phyloP scores from a whole-genome alignment of 1,139 yeast genomes.

The Debaryomycetaceae sp. region DNA sequence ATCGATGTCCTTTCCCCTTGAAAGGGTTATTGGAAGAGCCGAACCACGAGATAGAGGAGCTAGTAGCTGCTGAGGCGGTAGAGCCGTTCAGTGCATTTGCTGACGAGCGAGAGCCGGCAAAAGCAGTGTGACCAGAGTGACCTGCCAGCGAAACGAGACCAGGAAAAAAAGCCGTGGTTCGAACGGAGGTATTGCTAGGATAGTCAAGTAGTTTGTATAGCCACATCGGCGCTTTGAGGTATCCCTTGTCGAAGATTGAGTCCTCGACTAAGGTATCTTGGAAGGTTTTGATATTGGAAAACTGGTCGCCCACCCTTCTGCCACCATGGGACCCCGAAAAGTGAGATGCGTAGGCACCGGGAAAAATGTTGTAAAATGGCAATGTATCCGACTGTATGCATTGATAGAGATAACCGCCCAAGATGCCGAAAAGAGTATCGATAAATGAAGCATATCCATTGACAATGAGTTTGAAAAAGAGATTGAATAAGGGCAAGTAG shows the following conservation, averaged over 20 bases:
- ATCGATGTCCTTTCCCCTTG: constrained; percentile 33
- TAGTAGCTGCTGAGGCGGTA: constrained; percentile 1
- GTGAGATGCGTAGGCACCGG: constrained; percentile 39
- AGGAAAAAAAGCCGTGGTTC: constrained; percentile 29
- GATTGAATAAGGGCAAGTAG: constrained; percentile 53
- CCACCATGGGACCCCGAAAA: constrained; percentile 15
- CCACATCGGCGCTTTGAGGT: constrained; percentile 41
- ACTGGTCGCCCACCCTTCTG: constrained; percentile 29
- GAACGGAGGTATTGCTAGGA: constrained; percentile 23
- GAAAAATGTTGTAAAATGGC: constrained; percentile 40
- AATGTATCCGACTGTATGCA: constrained; percentile 55
- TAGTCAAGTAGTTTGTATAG: constrained; percentile 30
- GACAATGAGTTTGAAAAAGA: constrained; percentile 45
- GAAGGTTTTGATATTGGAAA: constrained; percentile 3
- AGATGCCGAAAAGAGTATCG: constrained; percentile 46
- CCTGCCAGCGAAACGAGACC: constrained; percentile 2
- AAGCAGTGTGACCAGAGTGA: background rate
- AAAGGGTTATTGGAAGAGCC: constrained; percentile 16
- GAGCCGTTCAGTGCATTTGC: background rate
- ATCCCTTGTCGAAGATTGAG: constrained; percentile 41
- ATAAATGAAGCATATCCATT: constrained; percentile 39
- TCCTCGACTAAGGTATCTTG: constrained; percentile 25
- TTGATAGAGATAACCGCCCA: constrained; percentile 56
- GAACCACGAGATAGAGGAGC: constrained; percentile 15
- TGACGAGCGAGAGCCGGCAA: background rate